These are phyloP conservation scores for Rhodotorula sp. DNA, from an alignment of 1,284 basidiomycete species.

Conservation along the genomic window DNA sequence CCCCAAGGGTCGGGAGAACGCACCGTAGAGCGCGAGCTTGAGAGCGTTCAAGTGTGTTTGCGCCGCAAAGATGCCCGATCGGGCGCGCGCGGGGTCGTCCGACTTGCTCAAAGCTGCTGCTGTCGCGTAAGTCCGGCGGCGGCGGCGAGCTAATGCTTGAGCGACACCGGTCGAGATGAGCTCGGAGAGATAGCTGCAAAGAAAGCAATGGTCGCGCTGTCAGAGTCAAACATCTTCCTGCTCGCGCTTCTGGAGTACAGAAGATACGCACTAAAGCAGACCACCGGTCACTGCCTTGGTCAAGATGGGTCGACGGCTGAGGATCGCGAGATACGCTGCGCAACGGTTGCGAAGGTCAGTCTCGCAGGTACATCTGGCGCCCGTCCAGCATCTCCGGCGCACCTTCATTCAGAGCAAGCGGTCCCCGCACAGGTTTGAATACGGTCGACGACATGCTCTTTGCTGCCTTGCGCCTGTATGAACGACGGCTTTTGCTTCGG, in stretches of 20 bases:
- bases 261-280: background rate
- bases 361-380: too few relatives aligned
- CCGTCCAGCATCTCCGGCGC: too few relatives aligned
- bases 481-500: background rate
- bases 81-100: background rate
- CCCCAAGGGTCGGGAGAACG: background rate
- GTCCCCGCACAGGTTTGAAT: too few relatives aligned
- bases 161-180: slow-evolving; percentile 4
- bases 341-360: background rate
- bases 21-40: slow-evolving; percentile 8
- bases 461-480: background rate
- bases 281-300: slow-evolving; percentile 4
- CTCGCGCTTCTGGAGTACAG: too few relatives aligned
- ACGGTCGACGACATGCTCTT: background rate
- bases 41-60: background rate
- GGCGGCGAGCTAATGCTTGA: background rate
- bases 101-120: too few relatives aligned
- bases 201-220: background rate
- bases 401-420: too few relatives aligned
- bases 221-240: background rate
- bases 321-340: slow-evolving; percentile 1
- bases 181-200: slow-evolving; percentile 1
- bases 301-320: background rate
- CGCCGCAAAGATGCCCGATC: too few relatives aligned
- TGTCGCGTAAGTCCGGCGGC: too few relatives aligned